These are phyloP conservation scores for Roridomyces roridus DNA, from an alignment of 768 basidiomycete species.

Conservation along the genomic window DNA sequence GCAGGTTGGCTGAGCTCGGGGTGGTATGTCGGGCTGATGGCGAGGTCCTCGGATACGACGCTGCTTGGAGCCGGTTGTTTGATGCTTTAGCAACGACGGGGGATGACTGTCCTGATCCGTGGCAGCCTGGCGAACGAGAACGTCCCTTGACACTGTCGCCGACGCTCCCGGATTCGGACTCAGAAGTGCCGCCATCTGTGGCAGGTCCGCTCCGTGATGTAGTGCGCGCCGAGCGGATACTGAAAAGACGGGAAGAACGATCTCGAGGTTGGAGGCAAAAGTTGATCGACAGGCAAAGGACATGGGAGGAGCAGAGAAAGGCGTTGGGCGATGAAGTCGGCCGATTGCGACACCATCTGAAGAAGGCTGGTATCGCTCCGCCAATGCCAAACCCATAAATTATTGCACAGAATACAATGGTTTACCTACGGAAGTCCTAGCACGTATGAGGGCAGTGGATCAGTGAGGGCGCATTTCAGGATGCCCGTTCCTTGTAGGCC, in stretches of 20 bases:
- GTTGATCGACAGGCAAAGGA: neutral
- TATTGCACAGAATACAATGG: too few species aligned
- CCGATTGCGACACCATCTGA: too few species aligned
- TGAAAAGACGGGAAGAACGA: neutral
- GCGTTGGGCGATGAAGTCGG: neutral
- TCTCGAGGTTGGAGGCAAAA: constrained; percentile 1
- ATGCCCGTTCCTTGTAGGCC: neutral
- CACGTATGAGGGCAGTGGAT: too few species aligned
- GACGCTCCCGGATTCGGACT: neutral
- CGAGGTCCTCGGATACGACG: neutral
- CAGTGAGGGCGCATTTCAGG: too few species aligned
- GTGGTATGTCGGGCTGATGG: neutral
- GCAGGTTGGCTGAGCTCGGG: neutral
- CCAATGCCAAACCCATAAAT: too few species aligned
- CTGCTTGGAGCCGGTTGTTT: neutral
- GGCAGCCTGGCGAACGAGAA: neutral
- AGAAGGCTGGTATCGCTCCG: too few species aligned
- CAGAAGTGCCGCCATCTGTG: neutral
- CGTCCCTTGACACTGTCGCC: too few species aligned
- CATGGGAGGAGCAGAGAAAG: neutral
- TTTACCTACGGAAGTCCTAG: too few species aligned
- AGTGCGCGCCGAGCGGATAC: neutral
- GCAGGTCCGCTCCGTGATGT: constrained; percentile 4
- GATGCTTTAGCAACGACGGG: neutral
- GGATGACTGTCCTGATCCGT: neutral